Evolutionary conservation across 768 basidiomycete species (phyloP).

Genomic region (Lentinula sp.): DNA sequence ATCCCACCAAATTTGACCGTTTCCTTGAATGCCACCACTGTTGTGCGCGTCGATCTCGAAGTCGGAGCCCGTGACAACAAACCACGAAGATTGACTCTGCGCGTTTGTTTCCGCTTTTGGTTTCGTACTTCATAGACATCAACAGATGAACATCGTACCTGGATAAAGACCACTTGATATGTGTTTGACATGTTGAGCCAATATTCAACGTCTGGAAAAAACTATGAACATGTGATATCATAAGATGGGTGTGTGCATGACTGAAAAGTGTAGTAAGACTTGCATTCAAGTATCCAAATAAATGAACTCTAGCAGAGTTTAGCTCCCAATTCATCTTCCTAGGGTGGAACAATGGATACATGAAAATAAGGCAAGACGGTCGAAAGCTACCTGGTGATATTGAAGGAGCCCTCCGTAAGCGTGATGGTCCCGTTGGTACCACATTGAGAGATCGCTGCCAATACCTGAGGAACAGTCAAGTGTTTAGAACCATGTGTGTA

Average conservation of each 20-base stretch:
- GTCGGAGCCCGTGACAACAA: constrained; percentile 50
- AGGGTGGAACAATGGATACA: not conserved
- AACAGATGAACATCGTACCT: constrained; percentile 24
- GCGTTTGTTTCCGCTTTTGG: not conserved
- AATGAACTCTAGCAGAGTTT: constrained; percentile 32
- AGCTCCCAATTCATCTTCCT: constrained; percentile 55
- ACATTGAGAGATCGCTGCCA: constrained; percentile 41
- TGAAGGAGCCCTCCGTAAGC: constrained; percentile 39
- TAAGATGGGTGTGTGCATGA: not conserved
- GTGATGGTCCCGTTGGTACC: constrained; percentile 40
- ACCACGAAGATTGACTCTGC: constrained; percentile 59
- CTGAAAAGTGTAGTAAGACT: constrained; percentile 4
- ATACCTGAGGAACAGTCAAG: constrained; percentile 24
- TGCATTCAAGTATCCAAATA: constrained; percentile 30
- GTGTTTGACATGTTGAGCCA: constrained; percentile 53
- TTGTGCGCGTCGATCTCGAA: constrained; percentile 51
- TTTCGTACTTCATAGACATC: not conserved
- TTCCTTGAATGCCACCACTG: constrained; percentile 51
- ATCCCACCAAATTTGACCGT: constrained; percentile 59
- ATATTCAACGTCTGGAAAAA: constrained; percentile 45
- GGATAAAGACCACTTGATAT: constrained; percentile 57
- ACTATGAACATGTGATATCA: constrained; percentile 23
- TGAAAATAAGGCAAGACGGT: not conserved
- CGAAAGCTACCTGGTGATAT: constrained; percentile 39
- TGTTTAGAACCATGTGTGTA: too few relatives aligned